These are phyloP conservation scores for Syzygium aromaticum DNA, from an alignment of 345 rosid genomes.

Conservation along the genomic window DNA sequence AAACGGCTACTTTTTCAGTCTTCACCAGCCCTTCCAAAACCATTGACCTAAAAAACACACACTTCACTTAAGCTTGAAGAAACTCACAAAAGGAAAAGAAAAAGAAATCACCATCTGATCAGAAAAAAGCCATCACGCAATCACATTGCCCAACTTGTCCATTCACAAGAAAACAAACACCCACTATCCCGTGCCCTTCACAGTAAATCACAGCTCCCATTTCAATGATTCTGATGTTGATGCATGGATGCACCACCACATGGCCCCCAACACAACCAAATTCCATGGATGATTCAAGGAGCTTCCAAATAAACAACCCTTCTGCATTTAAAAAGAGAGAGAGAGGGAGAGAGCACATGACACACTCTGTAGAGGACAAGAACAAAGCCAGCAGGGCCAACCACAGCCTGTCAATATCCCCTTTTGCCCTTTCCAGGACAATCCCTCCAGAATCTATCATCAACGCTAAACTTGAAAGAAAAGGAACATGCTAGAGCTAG, in stretches of 20 bases:
- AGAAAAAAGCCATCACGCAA: neutral
- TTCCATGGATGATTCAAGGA: neutral
- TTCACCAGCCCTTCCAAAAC: neutral
- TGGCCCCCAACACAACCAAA: neutral
- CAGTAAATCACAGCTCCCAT: neutral
- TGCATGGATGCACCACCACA: neutral
- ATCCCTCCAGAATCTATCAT: neutral
- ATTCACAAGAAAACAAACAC: neutral
- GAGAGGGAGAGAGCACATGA: neutral
- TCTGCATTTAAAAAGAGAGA: neutral
- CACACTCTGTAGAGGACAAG: conserved; percentile 13
- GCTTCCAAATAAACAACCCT: neutral
- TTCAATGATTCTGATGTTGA: neutral
- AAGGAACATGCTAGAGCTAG: neutral
- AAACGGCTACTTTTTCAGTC: neutral
- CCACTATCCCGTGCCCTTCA: neutral
- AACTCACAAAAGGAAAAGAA: neutral
- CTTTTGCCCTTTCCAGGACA: neutral
- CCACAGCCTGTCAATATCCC: neutral
- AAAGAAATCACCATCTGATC: neutral
- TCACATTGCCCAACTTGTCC: neutral
- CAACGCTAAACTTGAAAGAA: neutral
- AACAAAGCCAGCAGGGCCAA: neutral
- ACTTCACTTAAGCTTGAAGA: neutral
- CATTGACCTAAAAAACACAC: neutral